These are phyloP conservation scores for Phytophthora sojae DNA, from an alignment of 352 stramenopile species.

Conservation along the genomic window DNA sequence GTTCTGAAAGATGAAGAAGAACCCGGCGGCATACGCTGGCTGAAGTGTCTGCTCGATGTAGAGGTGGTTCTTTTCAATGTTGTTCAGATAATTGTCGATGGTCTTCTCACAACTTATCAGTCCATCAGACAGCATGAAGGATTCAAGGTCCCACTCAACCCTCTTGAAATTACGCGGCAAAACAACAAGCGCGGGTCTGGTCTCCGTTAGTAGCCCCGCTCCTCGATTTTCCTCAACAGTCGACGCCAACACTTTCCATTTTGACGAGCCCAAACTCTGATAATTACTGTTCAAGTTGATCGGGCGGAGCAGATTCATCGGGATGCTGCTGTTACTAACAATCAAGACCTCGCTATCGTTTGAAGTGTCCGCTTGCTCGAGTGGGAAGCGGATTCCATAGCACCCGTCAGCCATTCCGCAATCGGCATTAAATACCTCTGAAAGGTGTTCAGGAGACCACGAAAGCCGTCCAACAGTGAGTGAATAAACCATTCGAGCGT, in stretches of 20 bases:
- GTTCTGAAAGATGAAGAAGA: neutral
- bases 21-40: neutral
- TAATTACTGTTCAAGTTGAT: constrained; percentile 12
- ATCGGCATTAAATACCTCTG: constrained; percentile 9
- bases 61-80: neutral
- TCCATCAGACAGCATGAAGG: no score
- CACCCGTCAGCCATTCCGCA: neutral
- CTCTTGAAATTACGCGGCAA: constrained; percentile 19
- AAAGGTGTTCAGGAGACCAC: no score
- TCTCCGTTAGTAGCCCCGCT: neutral
- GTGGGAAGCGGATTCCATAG: constrained; percentile 12
- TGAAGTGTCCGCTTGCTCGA: constrained; percentile 1
- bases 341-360: neutral
- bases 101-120: no score
- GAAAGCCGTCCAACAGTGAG: constrained; percentile 25
- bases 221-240: neutral
- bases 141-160: no score
- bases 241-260: constrained; percentile 16
- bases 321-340: constrained; percentile 7
- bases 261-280: neutral
- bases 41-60: neutral
- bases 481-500: constrained; percentile 26
- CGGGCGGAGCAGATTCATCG: constrained; percentile 11
- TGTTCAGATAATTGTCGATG: no score
- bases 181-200: neutral